Evolutionary conservation across 2,329 filamentous ascomycete genomes (phyloP), one percentile per base, ranked within the genome.

Genomic region (Penicillium sp.): DNA sequence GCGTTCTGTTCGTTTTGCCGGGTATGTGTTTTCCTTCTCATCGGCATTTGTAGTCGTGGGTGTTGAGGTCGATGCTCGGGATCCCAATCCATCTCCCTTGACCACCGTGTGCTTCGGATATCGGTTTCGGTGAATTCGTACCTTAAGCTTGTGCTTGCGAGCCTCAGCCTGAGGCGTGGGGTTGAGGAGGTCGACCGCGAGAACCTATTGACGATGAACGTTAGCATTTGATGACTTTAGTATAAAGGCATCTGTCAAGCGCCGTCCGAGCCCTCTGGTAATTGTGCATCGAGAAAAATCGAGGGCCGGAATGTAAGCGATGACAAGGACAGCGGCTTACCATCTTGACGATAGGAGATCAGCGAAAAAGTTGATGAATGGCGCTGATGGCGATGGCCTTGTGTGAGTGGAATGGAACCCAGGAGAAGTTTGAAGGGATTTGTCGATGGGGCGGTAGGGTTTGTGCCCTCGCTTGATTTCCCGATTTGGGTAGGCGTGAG

Each of bases 101-200:
- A 45, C 43, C 40, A 42, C 29, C 42, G 10, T 46, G 42, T 42
- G 24, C 20, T 32, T 51, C 44, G 51, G 41, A 41, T 24, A 41
- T 47, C 45, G 48, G 45, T 24, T 42, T 45, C 45, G 48, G 46
- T 46, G 46, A 43, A 51, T 59, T 68, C 79, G 66, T 89, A 95
- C 90, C 90, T 98, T 98, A 78, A 98, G 89, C 89, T 98, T 98
- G 89, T 98, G 93, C 88, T 97, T 97, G 82, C 90, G 89, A 74
- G 90, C 90, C 88, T 98, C 93, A 78, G 92, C 86, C 79, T 89
- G 89, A 79, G 92, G 88, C 75, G 88, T 88, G 75, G 93, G 93
- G 89, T 98, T 97, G 80, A 98, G 87, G 73, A 98, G 91, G 84
- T 98, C 93, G 83, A 97, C 89, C 78, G 93, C 93, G 87, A 98